These are phyloP conservation scores for Penicillium aurantiogriseum DNA, from an alignment of 2,329 filamentous ascomycete species.

Conservation along the genomic window DNA sequence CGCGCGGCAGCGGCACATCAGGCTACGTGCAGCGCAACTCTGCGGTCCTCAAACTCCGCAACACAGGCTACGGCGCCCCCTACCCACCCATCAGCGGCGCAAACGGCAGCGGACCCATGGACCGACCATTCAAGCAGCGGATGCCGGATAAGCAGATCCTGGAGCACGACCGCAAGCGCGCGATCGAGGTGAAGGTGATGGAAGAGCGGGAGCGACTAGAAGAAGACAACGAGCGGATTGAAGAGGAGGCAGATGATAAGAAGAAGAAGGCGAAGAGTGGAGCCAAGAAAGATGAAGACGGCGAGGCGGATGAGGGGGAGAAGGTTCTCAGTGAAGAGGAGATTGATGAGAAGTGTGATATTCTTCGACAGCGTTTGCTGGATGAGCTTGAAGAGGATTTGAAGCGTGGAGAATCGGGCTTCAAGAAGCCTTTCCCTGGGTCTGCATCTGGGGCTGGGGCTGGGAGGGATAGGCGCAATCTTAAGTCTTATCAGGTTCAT, in stretches of 20 bases:
- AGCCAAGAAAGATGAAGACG: conserved; percentile 6
- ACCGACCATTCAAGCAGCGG: conserved; percentile 67
- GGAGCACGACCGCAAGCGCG: conserved; percentile 87
- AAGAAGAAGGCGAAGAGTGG: conserved; percentile 74
- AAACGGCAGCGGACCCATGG: conserved; percentile 55
- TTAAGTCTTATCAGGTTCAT: conserved; percentile 94
- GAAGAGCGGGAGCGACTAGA: conserved; percentile 89
- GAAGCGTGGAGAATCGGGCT: conserved; percentile 9
- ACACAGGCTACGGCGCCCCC: conserved; percentile 64
- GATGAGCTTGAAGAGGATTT: conserved; percentile 53
- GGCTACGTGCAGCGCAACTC: conserved; percentile 97
- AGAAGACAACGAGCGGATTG: conserved; percentile 65
- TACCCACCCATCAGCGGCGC: conserved; percentile 55
- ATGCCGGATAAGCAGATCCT: conserved; percentile 90
- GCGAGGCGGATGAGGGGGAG: conserved; percentile 13
- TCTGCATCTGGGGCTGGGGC: conserved; percentile 5
- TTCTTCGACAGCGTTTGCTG: conserved; percentile 62
- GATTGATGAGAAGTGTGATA: conserved; percentile 75
- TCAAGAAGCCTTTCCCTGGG: conserved; percentile 26
- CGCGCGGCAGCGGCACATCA: conserved; percentile 90
- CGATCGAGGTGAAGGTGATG: conserved; percentile 90
- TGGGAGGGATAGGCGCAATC: conserved; percentile 44
- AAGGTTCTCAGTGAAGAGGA: conserved; percentile 50
- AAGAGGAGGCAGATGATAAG: conserved; percentile 64
- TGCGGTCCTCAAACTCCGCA: conserved; percentile 81